phyloP scores from a whole-genome alignment of 1,284 basidiomycete genomes.

The Moniliophthora roreri region DNA sequence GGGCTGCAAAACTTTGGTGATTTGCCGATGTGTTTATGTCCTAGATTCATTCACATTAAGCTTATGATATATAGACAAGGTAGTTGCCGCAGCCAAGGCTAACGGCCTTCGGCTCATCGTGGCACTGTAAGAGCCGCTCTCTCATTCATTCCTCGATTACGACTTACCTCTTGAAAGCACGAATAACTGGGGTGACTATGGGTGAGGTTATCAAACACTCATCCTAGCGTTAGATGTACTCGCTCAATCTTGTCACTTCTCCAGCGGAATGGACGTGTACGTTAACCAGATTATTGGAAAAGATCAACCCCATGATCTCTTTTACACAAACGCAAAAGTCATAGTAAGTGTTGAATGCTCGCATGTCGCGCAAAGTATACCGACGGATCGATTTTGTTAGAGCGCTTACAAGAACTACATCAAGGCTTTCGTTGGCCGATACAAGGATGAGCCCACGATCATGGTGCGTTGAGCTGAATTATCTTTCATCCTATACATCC shows the following conservation, averaged over 20 bases:
- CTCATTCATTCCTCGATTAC: not conserved
- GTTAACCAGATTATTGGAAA: slow-evolving; percentile 43
- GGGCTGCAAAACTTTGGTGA: slow-evolving; percentile 55
- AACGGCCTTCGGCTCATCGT: slow-evolving; percentile 60
- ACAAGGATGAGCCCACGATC: slow-evolving; percentile 48
- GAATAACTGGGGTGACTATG: slow-evolving; percentile 45
- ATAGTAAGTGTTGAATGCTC: slow-evolving; percentile 27
- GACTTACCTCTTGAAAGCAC: slow-evolving; percentile 32
- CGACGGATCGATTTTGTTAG: slow-evolving; percentile 26
- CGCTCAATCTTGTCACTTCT: not conserved
- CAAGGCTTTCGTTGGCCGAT: slow-evolving; percentile 46
- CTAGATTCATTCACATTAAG: too few relatives aligned
- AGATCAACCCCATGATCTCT: slow-evolving; percentile 38
- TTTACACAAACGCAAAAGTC: slow-evolving; percentile 43
- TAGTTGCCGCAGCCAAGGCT: slow-evolving; percentile 56
- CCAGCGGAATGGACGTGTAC: slow-evolving; percentile 54
- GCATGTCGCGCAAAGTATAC: not conserved
- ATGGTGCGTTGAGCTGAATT: slow-evolving; percentile 33
- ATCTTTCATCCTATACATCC: too few relatives aligned
- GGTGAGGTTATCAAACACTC: not conserved
- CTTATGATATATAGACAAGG: too few relatives aligned
- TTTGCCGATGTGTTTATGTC: not conserved
- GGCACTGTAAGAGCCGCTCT: slow-evolving; percentile 40
- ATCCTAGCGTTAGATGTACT: not conserved
- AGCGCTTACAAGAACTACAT: slow-evolving; percentile 52